Evolutionary conservation across 768 basidiomycete genomes (phyloP).

Genomic region (Kwoniella heveanensis): DNA sequence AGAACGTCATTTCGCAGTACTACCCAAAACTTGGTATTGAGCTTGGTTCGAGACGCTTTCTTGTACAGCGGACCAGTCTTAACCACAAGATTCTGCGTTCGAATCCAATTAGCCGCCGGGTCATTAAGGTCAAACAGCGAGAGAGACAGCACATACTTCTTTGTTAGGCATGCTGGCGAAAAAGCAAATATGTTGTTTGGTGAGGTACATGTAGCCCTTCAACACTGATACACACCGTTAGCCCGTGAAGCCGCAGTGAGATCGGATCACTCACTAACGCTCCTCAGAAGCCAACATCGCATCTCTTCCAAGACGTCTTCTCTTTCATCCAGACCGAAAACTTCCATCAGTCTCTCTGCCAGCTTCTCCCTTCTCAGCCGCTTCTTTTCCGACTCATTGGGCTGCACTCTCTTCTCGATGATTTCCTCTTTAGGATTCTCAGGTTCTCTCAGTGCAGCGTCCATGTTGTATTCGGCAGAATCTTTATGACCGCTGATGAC

Average conservation of each 20-base stretch:
- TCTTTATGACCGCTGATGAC: conserved; percentile 15
- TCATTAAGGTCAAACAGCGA: neutral
- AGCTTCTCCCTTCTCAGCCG: conserved; percentile 60
- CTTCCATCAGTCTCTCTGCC: conserved; percentile 83
- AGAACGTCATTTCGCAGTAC: conserved; percentile 92
- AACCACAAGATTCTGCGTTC: conserved; percentile 77
- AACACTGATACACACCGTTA: conserved; percentile 64
- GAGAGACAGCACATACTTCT: conserved; percentile 65
- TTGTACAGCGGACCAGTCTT: conserved; percentile 90
- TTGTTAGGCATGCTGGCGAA: conserved; percentile 89
- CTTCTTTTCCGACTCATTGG: conserved; percentile 30
- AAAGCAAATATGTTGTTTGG: conserved; percentile 90
- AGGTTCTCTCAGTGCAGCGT: conserved; percentile 38
- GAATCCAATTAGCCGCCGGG: neutral
- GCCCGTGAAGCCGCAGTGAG: too few species aligned
- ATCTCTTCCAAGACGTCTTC: conserved; percentile 85
- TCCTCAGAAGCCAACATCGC: conserved; percentile 90
- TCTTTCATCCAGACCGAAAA: conserved; percentile 79
- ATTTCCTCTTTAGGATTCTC: conserved; percentile 22
- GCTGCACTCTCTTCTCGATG: conserved; percentile 31
- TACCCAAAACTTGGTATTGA: conserved; percentile 96
- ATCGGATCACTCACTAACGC: conserved; percentile 85
- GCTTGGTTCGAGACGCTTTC: conserved; percentile 82
- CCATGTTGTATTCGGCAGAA: conserved; percentile 23
- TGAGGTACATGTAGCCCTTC: conserved; percentile 97